These are phyloP conservation scores for Cenchrus americanus DNA, from an alignment of 176 grass and related monocot species.

Conservation along the genomic window DNA sequence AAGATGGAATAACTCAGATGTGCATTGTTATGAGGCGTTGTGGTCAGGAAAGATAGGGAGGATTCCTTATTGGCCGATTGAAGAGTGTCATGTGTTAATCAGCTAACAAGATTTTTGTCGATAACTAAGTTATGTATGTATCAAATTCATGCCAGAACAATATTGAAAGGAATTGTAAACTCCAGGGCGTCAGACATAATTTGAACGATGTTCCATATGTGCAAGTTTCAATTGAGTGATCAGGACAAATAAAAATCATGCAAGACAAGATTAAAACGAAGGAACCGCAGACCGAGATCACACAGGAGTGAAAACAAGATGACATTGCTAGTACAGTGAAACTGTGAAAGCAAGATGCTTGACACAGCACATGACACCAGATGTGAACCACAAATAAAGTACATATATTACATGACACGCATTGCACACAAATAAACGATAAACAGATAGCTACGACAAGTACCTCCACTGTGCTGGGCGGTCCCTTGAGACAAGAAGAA, in stretches of 20 bases:
- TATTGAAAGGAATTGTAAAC: conserved; percentile 31
- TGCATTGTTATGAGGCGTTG: conserved; percentile 16
- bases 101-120: conserved; percentile 38
- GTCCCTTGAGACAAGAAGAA: conserved; percentile 90
- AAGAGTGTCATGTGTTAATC: conserved; percentile 38
- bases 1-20: conserved; percentile 50
- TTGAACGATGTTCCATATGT: conserved; percentile 10
- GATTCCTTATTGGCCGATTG: conserved; percentile 37
- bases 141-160: conserved; percentile 29
- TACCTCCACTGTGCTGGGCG: conserved; percentile 92
- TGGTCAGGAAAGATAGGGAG: conserved; percentile 13
- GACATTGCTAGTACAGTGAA: conserved; percentile 39
- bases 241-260: not conserved
- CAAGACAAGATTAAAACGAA: not conserved
- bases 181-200: not conserved
- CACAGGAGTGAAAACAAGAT: not conserved
- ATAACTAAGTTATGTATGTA: conserved; percentile 39
- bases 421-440: conserved; percentile 8
- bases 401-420: conserved; percentile 44
- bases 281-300: conserved; percentile 10
- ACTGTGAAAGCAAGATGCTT: conserved; percentile 53
- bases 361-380: conserved; percentile 41
- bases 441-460: conserved; percentile 58
- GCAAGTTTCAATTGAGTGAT: not conserved
- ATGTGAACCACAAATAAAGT: conserved; percentile 46